Conservation (phyloP, 1,284 basidiomycete genomes). For the Cutaneotrichosporon daszewskae region DNA sequence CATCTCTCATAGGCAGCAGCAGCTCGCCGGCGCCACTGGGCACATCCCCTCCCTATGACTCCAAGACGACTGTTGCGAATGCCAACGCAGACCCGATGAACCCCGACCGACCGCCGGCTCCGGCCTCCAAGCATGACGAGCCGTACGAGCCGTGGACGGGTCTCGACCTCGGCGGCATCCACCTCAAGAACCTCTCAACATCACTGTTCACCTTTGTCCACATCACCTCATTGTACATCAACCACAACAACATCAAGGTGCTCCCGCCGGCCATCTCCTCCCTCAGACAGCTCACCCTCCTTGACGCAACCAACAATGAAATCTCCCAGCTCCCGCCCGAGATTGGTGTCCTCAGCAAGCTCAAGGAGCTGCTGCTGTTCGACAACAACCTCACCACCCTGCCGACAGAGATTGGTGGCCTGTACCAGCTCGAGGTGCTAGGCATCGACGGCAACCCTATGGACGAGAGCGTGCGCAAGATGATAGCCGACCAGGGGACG, state of each 20-base stretch:
- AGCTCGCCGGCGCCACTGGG: constrained; percentile 10
- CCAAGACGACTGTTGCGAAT: neutral
- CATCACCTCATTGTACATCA: constrained; percentile 92
- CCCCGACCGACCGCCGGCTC: constrained; percentile 28
- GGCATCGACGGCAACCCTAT: constrained; percentile 96
- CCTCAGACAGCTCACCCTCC: constrained; percentile 77
- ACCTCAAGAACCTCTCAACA: constrained; percentile 81
- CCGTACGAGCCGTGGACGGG: constrained; percentile 65
- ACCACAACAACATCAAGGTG: constrained; percentile 81
- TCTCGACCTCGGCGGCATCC: constrained; percentile 93
- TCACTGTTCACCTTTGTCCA: constrained; percentile 86
- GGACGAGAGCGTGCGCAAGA: constrained; percentile 65
- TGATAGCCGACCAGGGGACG: constrained; percentile 91
- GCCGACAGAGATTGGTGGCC: constrained; percentile 79
- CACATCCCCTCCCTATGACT: constrained; percentile 8
- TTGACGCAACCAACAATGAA: constrained; percentile 89
- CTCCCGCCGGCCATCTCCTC: constrained; percentile 79
- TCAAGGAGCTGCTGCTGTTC: constrained; percentile 91
- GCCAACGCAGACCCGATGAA: constrained; percentile 29
- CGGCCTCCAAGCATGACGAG: constrained; percentile 33
- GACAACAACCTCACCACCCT: constrained; percentile 86
- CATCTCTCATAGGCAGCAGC: constrained; percentile 21
- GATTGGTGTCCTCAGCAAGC: constrained; percentile 80
- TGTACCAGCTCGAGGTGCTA: constrained; percentile 88
- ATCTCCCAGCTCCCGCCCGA: constrained; percentile 75